Conservation (phyloP, 306 rosid species). For the Vigna hirtella region DNA sequence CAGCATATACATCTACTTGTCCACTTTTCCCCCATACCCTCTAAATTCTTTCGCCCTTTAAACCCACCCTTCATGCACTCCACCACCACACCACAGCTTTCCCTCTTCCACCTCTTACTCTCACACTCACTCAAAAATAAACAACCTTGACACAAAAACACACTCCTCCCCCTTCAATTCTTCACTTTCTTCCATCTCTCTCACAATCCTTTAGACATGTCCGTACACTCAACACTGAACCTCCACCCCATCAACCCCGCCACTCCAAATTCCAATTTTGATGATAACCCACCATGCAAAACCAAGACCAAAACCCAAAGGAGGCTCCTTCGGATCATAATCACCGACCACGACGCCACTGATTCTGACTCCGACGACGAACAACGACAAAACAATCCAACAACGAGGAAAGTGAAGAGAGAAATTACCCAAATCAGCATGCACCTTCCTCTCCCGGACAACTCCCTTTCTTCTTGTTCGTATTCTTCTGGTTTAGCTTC, state of each 20-base stretch:
- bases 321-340: constrained; percentile 72
- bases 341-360: constrained; percentile 81
- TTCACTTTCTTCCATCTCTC: neutral
- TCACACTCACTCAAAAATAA: neutral
- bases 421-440: constrained; percentile 59
- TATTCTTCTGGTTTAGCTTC: neutral
- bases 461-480: neutral
- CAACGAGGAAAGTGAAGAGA: constrained; percentile 40
- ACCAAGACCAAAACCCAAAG: constrained; percentile 40
- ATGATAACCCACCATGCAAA: constrained; percentile 39
- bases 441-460: constrained; percentile 28
- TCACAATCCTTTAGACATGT: constrained; percentile 27
- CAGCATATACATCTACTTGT: constrained; percentile 20
- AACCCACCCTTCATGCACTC: constrained; percentile 33
- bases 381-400: constrained; percentile 17
- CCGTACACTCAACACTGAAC: constrained; percentile 37
- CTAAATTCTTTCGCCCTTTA: constrained; percentile 3
- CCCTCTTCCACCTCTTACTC: neutral
- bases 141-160: neutral
- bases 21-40: constrained; percentile 30
- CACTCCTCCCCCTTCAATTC: neutral
- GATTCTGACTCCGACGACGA: constrained; percentile 77
- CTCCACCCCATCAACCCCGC: constrained; percentile 33
- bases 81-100: neutral
- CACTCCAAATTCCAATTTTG: constrained; percentile 41